Evolutionary conservation across 1,284 basidiomycete species (phyloP).

Genomic region (Mycosarcoma mackinlayi): DNA sequence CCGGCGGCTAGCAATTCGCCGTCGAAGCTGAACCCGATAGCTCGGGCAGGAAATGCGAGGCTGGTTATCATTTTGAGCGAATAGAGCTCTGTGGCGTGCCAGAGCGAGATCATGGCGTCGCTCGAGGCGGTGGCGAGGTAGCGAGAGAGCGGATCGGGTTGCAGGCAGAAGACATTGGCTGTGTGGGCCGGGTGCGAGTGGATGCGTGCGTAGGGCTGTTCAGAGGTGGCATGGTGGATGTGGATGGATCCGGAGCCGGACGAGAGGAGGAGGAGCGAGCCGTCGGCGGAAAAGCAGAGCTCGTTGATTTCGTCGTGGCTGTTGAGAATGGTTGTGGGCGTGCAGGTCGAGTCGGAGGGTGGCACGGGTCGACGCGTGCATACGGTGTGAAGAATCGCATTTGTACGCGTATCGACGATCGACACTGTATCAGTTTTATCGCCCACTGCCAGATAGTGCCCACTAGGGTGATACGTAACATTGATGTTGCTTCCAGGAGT

Average conservation of each 20-base stretch:
- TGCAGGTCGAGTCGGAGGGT: not conserved
- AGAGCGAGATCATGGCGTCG: conserved; percentile 54
- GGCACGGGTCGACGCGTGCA: conserved; percentile 19
- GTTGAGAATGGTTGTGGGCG: not conserved
- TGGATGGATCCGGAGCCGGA: conserved; percentile 55
- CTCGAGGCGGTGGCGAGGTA: conserved; percentile 54
- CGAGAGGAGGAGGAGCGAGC: conserved; percentile 53
- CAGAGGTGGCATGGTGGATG: conserved; percentile 20
- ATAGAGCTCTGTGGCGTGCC: conserved; percentile 50
- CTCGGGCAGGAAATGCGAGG: conserved; percentile 47
- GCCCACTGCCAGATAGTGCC: conserved; percentile 55
- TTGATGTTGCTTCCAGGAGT: conserved; percentile 63
- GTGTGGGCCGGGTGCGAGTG: conserved; percentile 50
- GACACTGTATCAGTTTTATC: conserved; percentile 62
- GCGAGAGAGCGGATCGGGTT: conserved; percentile 52
- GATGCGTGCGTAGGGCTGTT: conserved; percentile 10
- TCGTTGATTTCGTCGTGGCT: conserved; percentile 62
- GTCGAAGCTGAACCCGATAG: conserved; percentile 61
- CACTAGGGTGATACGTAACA: conserved; percentile 55
- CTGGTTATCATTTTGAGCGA: conserved; percentile 38
- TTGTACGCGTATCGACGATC: conserved; percentile 44
- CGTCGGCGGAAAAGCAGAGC: conserved; percentile 55
- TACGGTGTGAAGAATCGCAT: conserved; percentile 42
- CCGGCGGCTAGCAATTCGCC: conserved; percentile 61
- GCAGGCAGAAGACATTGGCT: conserved; percentile 58